A percentile compares a stretch with the other conserved stretches of the same genome.
phyloP scores from a whole-genome alignment of 2,329 filamentous ascomycete species.

The Lojkania enalia region DNA sequence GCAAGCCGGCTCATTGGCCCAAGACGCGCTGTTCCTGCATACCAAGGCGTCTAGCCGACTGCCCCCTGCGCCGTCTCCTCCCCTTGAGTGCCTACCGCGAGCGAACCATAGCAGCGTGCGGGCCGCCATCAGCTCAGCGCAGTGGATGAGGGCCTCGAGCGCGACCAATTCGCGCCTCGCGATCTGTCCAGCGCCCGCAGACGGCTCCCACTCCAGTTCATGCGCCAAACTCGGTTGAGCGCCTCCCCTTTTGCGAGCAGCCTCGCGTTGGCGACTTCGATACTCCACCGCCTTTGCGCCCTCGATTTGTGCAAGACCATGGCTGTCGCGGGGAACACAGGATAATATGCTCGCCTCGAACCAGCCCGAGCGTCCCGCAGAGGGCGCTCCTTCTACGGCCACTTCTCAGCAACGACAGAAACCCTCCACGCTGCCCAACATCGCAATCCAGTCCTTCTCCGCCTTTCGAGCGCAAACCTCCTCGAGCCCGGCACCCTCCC shows the following conservation, averaged over 20 bases:
- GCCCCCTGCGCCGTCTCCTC: constrained; percentile 7
- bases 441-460: constrained; percentile 49
- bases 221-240: constrained; percentile 28
- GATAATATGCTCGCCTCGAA: constrained; percentile 37
- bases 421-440: constrained; percentile 43
- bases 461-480: constrained; percentile 49
- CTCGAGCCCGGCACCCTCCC: constrained; percentile 47
- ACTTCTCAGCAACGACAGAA: constrained; percentile 36
- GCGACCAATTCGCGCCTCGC: constrained; percentile 34
- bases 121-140: constrained; percentile 27
- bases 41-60: constrained; percentile 1
- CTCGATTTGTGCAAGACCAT: constrained; percentile 43
- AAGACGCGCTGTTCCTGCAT: constrained; percentile 3
- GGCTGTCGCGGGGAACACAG: constrained; percentile 26
- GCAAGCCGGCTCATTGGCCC: constrained; percentile 8
- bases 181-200: constrained; percentile 31
- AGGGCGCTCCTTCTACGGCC: constrained; percentile 23
- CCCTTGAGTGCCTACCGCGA: constrained; percentile 16
- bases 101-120: constrained; percentile 6
- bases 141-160: constrained; percentile 23
- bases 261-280: constrained; percentile 25
- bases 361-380: constrained; percentile 26
- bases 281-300: constrained; percentile 24
- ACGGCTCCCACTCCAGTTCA: constrained; percentile 27
- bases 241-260: constrained; percentile 35